A percentile compares a stretch with the other conserved stretches of the same genome.
These are phyloP conservation scores for Amaranthus palmeri DNA, from an alignment of 148 eudicot species.

Conservation along the genomic window DNA sequence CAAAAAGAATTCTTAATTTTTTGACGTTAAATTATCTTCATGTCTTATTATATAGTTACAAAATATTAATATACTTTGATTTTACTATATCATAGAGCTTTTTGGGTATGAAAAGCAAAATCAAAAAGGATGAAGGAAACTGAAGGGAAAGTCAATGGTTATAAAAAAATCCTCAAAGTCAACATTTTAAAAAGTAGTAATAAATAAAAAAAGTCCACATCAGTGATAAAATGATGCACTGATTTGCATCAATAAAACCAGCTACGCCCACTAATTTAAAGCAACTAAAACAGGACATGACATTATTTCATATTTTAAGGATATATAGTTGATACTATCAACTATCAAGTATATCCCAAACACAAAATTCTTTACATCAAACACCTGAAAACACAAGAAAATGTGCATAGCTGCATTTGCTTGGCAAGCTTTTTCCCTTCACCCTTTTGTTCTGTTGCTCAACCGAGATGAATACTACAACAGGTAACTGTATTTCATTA, in stretches of 20 bases:
- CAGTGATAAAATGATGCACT: not conserved
- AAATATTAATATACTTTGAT: too few species aligned
- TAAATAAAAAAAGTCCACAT: not conserved
- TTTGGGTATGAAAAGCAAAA: too few species aligned
- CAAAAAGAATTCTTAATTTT: too few species aligned
- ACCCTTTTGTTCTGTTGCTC: constrained; percentile 57
- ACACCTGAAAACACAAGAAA: not conserved
- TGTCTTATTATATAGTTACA: too few species aligned
- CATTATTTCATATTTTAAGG: not conserved
- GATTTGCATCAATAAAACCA: not conserved
- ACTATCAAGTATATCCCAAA: not conserved
- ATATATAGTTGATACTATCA: not conserved
- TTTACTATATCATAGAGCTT: too few species aligned
- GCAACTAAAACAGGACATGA: not conserved
- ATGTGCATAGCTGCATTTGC: constrained; percentile 64
- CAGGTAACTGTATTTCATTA: constrained; percentile 31
- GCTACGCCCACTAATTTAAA: not conserved
- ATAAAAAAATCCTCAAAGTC: too few species aligned
- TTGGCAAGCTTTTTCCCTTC: constrained; percentile 60
- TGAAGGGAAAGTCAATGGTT: too few species aligned
- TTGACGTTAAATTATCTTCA: too few species aligned
- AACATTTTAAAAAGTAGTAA: not conserved
- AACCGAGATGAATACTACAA: constrained; percentile 70
- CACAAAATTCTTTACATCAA: not conserved
- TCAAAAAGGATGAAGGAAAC: too few species aligned